Evolutionary conservation across 805 yeast genomes (phyloP).

Genomic region (Candida coleopterorum): DNA sequence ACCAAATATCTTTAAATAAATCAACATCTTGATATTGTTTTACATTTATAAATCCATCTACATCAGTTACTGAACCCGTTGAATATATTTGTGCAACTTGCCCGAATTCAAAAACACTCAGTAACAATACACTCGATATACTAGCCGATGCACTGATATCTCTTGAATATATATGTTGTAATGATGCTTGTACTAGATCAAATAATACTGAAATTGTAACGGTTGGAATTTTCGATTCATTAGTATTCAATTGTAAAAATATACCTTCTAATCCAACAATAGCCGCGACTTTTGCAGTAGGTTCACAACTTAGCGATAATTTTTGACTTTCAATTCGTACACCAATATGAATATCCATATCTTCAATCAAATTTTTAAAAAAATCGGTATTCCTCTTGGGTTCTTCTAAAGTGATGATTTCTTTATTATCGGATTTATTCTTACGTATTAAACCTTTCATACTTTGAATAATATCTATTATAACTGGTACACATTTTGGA

Average conservation of each 20-base stretch:
- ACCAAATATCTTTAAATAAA: constrained; percentile 80
- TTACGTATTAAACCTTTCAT: constrained; percentile 44
- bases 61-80: constrained; percentile 49
- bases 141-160: constrained; percentile 74
- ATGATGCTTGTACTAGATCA: constrained; percentile 57
- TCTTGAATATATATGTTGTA: constrained; percentile 88
- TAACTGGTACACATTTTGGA: constrained; percentile 75
- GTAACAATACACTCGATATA: constrained; percentile 42
- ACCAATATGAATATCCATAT: constrained; percentile 58
- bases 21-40: constrained; percentile 86
- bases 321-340: constrained; percentile 68
- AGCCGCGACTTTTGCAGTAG: constrained; percentile 89
- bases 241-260: constrained; percentile 52
- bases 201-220: constrained; percentile 45
- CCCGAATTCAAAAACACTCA: constrained; percentile 44
- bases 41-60: constrained; percentile 62
- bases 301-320: constrained; percentile 81
- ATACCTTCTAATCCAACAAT: constrained; percentile 69
- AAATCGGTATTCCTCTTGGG: constrained; percentile 26
- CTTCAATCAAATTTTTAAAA: constrained; percentile 34
- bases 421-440: constrained; percentile 5
- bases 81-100: constrained; percentile 40
- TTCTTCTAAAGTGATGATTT: constrained; percentile 19
- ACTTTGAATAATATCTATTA: constrained; percentile 53
- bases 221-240: constrained; percentile 34